Conservation (phyloP, 441 rosid species). For the Gossypium gossypioides region DNA sequence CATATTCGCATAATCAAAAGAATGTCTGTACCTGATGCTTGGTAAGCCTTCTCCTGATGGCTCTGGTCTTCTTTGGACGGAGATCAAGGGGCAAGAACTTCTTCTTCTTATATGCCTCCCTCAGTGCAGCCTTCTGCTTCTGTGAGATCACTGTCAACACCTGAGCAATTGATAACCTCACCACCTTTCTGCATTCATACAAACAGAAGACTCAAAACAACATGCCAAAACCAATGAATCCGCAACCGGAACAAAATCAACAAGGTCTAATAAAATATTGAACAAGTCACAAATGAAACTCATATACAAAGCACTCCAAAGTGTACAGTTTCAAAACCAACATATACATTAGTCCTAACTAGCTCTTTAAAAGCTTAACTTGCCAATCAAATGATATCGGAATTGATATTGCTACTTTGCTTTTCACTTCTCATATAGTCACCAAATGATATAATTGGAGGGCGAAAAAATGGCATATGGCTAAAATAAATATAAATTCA, state of each 20-base stretch:
- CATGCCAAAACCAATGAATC: slow-evolving; percentile 14
- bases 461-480: not conserved
- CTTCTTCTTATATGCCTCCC: slow-evolving; percentile 83
- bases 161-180: slow-evolving; percentile 78
- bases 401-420: too few relatives aligned
- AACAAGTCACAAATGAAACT: not conserved
- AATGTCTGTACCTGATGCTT: slow-evolving; percentile 58
- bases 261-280: not conserved
- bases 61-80: slow-evolving; percentile 95
- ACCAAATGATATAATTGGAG: not conserved
- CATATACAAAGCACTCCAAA: not conserved
- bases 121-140: slow-evolving; percentile 74
- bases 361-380: not conserved
- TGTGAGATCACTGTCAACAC: slow-evolving; percentile 88
- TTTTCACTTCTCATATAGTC: not conserved
- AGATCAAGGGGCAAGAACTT: slow-evolving; percentile 86
- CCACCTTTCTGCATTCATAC: slow-evolving; percentile 59
- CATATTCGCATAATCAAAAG: not conserved
- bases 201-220: not conserved
- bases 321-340: not conserved
- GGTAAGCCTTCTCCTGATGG: slow-evolving; percentile 79
- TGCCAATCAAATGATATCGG: not conserved
- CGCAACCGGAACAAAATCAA: not conserved
- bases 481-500: not conserved
- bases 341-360: not conserved